These are phyloP conservation scores for Plicaturopsis crispa DNA, from an alignment of 768 basidiomycete species.

Conservation along the genomic window DNA sequence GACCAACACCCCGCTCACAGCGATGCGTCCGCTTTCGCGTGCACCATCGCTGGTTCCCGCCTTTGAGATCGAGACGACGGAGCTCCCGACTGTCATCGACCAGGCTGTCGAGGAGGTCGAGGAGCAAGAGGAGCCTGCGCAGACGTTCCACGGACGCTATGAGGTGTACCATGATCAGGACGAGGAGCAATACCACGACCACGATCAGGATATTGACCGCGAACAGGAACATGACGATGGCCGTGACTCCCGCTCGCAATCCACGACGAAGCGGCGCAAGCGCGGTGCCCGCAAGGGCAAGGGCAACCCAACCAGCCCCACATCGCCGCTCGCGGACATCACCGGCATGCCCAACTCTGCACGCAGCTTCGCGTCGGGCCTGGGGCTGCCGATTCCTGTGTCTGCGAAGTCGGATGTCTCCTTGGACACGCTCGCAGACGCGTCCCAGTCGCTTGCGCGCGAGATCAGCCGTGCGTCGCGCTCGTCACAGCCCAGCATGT, in stretches of 20 bases:
- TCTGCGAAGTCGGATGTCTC: conserved; percentile 36
- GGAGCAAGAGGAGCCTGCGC: conserved; percentile 18
- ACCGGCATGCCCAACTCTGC: too few species aligned
- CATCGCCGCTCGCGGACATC: conserved; percentile 19
- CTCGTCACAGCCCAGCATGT: too few species aligned
- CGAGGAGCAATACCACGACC: conserved; percentile 9
- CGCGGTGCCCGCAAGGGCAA: conserved; percentile 83
- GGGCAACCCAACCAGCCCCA: conserved; percentile 32
- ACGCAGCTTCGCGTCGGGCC: conserved; percentile 5
- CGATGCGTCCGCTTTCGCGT: conserved; percentile 51
- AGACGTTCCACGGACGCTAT: too few species aligned
- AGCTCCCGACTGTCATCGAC: conserved; percentile 49
- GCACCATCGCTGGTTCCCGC: conserved; percentile 53
- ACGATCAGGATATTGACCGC: conserved; percentile 19
- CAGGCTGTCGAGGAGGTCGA: conserved; percentile 42
- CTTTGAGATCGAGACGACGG: conserved; percentile 26
- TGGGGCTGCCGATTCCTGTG: neutral
- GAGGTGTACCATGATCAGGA: too few species aligned
- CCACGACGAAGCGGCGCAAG: conserved; percentile 75
- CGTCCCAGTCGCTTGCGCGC: conserved; percentile 76
- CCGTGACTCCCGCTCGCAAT: conserved; percentile 46
- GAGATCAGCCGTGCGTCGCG: conserved; percentile 70
- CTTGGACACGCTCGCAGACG: conserved; percentile 65
- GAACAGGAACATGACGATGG: conserved; percentile 25
- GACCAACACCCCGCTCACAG: conserved; percentile 43